Percentiles rank a stretch among this genome's conserved stretches.
Evolutionary conservation across 2,329 filamentous ascomycete genomes (phyloP).

Genomic region (Paraconiothyrium brasiliense): DNA sequence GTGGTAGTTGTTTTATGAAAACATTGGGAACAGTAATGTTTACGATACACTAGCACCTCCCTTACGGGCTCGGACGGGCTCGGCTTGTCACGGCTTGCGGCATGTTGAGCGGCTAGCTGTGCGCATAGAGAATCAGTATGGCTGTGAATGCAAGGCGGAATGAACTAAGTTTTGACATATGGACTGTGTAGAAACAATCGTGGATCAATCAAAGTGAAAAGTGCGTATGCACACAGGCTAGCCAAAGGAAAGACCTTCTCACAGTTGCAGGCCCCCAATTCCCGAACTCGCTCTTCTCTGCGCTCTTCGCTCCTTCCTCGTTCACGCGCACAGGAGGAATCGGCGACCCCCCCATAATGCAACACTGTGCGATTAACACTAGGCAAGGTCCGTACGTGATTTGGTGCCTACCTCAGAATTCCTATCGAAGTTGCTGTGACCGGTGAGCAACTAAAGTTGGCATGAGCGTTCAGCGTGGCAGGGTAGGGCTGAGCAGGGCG

Average conservation of each 20-base stretch:
- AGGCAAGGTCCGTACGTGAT: not conserved
- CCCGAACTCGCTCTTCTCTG: not conserved
- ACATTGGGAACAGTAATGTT: too few relatives aligned
- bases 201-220: too few relatives aligned
- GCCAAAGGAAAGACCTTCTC: too few relatives aligned
- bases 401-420: not conserved
- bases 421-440: too few relatives aligned
- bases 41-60: too few relatives aligned
- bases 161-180: too few relatives aligned
- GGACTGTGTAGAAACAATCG: not conserved
- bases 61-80: too few relatives aligned
- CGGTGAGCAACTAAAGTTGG: conserved; percentile 1
- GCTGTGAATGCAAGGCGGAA: too few relatives aligned
- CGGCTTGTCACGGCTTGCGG: too few relatives aligned
- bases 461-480: not conserved
- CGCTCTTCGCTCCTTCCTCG: conserved; percentile 1
- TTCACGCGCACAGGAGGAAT: not conserved
- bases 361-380: not conserved
- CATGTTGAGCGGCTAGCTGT: too few relatives aligned
- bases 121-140: too few relatives aligned
- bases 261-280: not conserved
- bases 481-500: conserved; percentile 1
- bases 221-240: too few relatives aligned
- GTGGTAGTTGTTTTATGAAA: not conserved
- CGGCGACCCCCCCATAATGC: not conserved